A percentile compares a stretch with the other conserved stretches of the same genome.
Evolutionary conservation across 805 yeast species (phyloP).

Genomic region (Zygoascus flipseniorum): DNA sequence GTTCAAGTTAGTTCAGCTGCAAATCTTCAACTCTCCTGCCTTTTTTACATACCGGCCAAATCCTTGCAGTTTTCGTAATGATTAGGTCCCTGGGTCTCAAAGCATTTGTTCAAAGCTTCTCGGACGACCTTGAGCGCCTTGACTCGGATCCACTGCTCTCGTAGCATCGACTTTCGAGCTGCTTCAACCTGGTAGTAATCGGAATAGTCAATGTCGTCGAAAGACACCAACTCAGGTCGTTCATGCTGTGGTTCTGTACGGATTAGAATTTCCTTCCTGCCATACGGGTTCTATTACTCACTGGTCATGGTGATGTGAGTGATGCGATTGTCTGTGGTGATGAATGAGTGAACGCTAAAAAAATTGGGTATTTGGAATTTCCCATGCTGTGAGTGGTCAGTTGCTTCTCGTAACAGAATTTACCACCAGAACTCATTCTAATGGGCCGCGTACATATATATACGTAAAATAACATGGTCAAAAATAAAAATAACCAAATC

Average conservation of each 20-base stretch:
- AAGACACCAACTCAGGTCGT: slow-evolving; percentile 63
- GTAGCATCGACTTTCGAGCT: slow-evolving; percentile 70
- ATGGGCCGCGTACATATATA: too few species aligned
- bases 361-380: not conserved
- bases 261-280: not conserved
- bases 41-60: slow-evolving; percentile 46
- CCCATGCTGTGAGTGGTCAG: slow-evolving; percentile 2
- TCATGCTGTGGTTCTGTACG: slow-evolving; percentile 20
- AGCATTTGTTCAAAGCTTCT: slow-evolving; percentile 68
- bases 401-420: not conserved
- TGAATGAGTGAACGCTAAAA: not conserved
- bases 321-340: not conserved
- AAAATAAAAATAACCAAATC: too few species aligned
- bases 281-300: not conserved
- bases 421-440: too few species aligned
- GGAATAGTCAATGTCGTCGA: slow-evolving; percentile 73
- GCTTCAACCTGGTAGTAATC: slow-evolving; percentile 51
- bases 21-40: not conserved
- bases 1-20: not conserved
- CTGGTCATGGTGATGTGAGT: not conserved
- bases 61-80: slow-evolving; percentile 74
- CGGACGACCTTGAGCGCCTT: slow-evolving; percentile 60
- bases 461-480: too few species aligned
- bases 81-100: slow-evolving; percentile 52
- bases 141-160: slow-evolving; percentile 73